phyloP scores from a whole-genome alignment of 306 rosid species.

The Casuarina glauca region DNA sequence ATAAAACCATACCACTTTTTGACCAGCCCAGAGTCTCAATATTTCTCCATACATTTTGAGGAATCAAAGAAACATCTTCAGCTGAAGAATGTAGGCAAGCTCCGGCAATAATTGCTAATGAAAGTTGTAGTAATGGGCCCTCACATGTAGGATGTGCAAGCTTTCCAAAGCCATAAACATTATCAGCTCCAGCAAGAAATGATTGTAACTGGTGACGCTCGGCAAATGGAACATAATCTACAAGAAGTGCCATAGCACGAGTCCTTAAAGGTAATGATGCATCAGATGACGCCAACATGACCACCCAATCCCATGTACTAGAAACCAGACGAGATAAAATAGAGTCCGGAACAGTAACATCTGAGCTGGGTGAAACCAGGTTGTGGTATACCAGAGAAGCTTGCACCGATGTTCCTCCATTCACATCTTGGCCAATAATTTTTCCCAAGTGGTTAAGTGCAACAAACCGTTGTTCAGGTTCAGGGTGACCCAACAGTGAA shows the following conservation, averaged over 20 bases:
- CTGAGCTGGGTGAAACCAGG: constrained; percentile 43
- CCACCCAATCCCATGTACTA: constrained; percentile 82
- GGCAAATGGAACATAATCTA: constrained; percentile 75
- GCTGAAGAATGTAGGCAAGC: constrained; percentile 75
- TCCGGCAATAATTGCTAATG: constrained; percentile 71
- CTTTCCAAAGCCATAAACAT: constrained; percentile 54
- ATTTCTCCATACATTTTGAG: constrained; percentile 70
- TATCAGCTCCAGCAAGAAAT: constrained; percentile 70
- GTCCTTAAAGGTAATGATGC: constrained; percentile 56
- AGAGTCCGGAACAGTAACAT: constrained; percentile 46
- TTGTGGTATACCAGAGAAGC: constrained; percentile 38
- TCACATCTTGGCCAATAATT: constrained; percentile 61
- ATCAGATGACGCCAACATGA: constrained; percentile 75
- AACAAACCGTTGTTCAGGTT: constrained; percentile 86
- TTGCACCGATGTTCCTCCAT: constrained; percentile 42
- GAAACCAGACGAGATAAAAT: constrained; percentile 65
- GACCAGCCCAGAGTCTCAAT: constrained; percentile 64
- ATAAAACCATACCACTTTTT: constrained; percentile 54
- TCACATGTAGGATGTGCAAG: constrained; percentile 57
- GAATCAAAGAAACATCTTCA: constrained; percentile 82
- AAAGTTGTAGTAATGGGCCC: constrained; percentile 73
- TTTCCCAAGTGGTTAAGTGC: constrained; percentile 68
- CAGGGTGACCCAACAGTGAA: constrained; percentile 75
- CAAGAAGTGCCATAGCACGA: constrained; percentile 74
- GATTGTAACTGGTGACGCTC: constrained; percentile 69